phyloP scores from a whole-genome alignment of 768 basidiomycete genomes.

The Rhodosporidiobolus odoratus region DNA sequence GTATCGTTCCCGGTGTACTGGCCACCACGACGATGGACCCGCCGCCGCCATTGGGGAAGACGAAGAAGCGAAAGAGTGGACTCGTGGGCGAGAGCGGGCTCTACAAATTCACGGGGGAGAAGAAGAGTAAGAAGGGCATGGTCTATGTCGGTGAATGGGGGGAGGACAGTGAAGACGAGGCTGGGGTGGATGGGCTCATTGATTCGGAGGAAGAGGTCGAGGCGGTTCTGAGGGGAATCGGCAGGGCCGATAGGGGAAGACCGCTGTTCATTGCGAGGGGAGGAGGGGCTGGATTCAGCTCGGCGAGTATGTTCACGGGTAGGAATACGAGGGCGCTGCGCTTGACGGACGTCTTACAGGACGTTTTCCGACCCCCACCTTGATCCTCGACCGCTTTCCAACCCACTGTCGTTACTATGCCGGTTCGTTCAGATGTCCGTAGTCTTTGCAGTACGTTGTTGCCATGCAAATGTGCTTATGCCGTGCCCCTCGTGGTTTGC shows the following conservation, averaged over 20 bases:
- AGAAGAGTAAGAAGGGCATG: slow-evolving; percentile 62
- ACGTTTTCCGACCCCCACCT: slow-evolving; percentile 13
- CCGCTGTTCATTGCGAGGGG: slow-evolving; percentile 59
- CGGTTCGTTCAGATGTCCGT: too few species aligned
- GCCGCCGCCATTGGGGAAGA: background rate
- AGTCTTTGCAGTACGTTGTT: background rate
- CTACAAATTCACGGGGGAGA: background rate
- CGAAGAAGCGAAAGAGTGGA: slow-evolving; percentile 9
- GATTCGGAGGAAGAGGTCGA: slow-evolving; percentile 84
- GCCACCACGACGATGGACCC: background rate
- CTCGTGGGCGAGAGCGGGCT: background rate
- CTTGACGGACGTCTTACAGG: slow-evolving; percentile 57
- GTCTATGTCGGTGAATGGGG: slow-evolving; percentile 59
- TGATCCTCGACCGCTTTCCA: background rate
- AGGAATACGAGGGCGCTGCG: slow-evolving; percentile 61
- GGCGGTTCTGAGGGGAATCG: slow-evolving; percentile 56
- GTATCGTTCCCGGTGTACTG: background rate
- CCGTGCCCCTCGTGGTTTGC: too few species aligned
- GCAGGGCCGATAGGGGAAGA: background rate
- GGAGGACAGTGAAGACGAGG: slow-evolving; percentile 58
- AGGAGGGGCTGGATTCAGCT: slow-evolving; percentile 57
- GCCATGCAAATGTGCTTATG: too few species aligned
- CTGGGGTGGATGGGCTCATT: slow-evolving; percentile 45
- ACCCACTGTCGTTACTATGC: background rate
- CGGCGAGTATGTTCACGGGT: slow-evolving; percentile 74